Conservation (phyloP, 2,329 filamentous ascomycete species). For the Onygenales sp. region DNA sequence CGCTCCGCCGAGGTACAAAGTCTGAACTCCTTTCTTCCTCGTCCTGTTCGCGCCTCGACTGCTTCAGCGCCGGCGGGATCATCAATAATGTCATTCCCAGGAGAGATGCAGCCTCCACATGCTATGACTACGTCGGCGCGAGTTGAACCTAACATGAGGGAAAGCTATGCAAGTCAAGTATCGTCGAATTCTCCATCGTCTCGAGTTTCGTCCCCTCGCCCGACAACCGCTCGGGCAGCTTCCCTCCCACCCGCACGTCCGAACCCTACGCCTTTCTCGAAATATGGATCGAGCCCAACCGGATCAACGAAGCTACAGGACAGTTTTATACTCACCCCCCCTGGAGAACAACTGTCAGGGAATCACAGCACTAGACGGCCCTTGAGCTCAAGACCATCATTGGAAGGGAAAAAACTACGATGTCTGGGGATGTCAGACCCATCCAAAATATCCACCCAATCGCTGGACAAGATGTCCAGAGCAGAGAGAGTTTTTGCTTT, state of each 20-base stretch:
- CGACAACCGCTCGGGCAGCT: neutral
- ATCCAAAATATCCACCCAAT: neutral
- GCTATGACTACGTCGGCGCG: neutral
- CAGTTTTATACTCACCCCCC: neutral
- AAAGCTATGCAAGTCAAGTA: neutral
- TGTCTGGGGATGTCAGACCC: constrained; percentile 3
- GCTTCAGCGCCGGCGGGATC: neutral
- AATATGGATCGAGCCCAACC: neutral
- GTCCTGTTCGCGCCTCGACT: neutral
- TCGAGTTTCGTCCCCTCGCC: neutral
- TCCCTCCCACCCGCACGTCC: neutral
- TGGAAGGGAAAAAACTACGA: neutral
- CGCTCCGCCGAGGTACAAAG: neutral
- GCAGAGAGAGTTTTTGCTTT: constrained; percentile 19
- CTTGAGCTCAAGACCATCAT: neutral
- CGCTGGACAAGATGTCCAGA: constrained; percentile 13
- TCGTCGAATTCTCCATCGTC: neutral
- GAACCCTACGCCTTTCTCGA: neutral
- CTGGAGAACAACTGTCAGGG: neutral
- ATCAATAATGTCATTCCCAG: neutral
- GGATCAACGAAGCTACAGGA: neutral
- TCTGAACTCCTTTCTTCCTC: constrained; percentile 1
- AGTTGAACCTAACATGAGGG: neutral
- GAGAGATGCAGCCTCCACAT: neutral
- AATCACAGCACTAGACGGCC: neutral